Evolutionary conservation across 345 rosid species (phyloP), one percentile per base, ranked within the genome.

Genomic region (Eucalyptus brandiana): DNA sequence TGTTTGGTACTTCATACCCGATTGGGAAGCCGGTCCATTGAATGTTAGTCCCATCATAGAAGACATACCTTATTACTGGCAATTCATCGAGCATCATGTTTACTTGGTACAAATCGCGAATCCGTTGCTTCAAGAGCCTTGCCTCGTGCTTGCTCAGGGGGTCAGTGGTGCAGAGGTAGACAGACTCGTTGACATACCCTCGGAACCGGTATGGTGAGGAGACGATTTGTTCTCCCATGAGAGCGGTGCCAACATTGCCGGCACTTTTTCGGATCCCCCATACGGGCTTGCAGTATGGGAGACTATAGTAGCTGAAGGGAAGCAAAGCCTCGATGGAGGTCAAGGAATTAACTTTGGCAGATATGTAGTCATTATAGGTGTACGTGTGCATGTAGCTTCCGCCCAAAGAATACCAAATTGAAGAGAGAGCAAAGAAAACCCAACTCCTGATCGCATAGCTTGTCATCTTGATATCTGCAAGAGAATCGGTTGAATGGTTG

Each of bases 241-340:
- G 89, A 86, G 80, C 53, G 21, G 54, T 87, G 30, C 88, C 88
- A 8, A 90, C 44, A 40, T 88, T 90, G 69, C n/a, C 23, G 12
- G n/a, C 28, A 32, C 88, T 69, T 44, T 34, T 4, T 86, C 10
- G 34, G 44, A 90, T 40, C 14, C 91, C 88, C 4, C 13, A 9
- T 4, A 0, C 0, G 12, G 91, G 91, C 80, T 42, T 86, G 88
- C 91, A 90, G 89, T 50, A 88, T 32, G 91, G 99, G 89, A 97
- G 97, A 90, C 94, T 95, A 69, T 97, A 97, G 90, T 94, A 97
- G 92, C 96, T 90, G 90, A 91, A 96, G 5, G 99, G 99, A 92
- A 97, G 96, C 97, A 93, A 96, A 1, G 97, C 94, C 60, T 91
- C 96, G 19, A 96, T 95, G 37, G 99, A 97, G n/a, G 99, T 97